These are phyloP conservation scores for Fusarium xyrophilum DNA, from an alignment of 2,329 filamentous ascomycete species.

Conservation along the genomic window DNA sequence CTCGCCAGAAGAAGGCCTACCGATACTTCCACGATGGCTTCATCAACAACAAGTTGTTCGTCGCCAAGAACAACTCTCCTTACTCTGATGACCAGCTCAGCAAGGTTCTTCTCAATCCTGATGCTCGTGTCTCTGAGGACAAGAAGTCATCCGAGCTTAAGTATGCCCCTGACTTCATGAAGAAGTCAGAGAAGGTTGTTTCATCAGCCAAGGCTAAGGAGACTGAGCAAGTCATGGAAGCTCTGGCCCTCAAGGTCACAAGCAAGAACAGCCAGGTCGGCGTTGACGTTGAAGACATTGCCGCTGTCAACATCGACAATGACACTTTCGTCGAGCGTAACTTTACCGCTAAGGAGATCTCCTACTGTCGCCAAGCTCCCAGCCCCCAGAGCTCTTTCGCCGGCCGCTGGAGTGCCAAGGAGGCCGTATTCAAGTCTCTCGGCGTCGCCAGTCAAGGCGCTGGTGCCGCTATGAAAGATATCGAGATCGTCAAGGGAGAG, in stretches of 20 bases:
- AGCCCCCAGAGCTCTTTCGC: slow-evolving; percentile 90
- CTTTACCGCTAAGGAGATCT: slow-evolving; percentile 84
- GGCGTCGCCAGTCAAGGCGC: slow-evolving; percentile 87
- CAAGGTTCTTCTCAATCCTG: slow-evolving; percentile 91
- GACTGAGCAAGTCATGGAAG: slow-evolving; percentile 78
- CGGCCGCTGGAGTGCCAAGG: slow-evolving; percentile 95
- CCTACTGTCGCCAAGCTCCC: slow-evolving; percentile 82
- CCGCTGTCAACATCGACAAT: slow-evolving; percentile 89
- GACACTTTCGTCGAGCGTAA: slow-evolving; percentile 94
- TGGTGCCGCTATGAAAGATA: slow-evolving; percentile 89
- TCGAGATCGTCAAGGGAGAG: slow-evolving; percentile 85
- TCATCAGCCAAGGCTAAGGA: slow-evolving; percentile 61
- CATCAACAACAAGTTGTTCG: slow-evolving; percentile 97
- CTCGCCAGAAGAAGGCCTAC: slow-evolving; percentile 98
- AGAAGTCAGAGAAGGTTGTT: slow-evolving; percentile 64
- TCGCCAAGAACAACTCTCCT: slow-evolving; percentile 89
- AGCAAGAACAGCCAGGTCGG: slow-evolving; percentile 77
- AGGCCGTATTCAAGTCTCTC: slow-evolving; percentile 97
- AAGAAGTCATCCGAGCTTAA: slow-evolving; percentile 84
- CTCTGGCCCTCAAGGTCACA: slow-evolving; percentile 69
- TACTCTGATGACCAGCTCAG: slow-evolving; percentile 88
- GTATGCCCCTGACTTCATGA: slow-evolving; percentile 74
- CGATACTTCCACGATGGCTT: slow-evolving; percentile 98
- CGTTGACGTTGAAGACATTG: slow-evolving; percentile 90
- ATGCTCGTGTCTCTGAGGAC: slow-evolving; percentile 82